Evolutionary conservation across 768 basidiomycete species (phyloP), one percentile per base, ranked within the genome.

Genomic region (Hypholoma fasciculare): DNA sequence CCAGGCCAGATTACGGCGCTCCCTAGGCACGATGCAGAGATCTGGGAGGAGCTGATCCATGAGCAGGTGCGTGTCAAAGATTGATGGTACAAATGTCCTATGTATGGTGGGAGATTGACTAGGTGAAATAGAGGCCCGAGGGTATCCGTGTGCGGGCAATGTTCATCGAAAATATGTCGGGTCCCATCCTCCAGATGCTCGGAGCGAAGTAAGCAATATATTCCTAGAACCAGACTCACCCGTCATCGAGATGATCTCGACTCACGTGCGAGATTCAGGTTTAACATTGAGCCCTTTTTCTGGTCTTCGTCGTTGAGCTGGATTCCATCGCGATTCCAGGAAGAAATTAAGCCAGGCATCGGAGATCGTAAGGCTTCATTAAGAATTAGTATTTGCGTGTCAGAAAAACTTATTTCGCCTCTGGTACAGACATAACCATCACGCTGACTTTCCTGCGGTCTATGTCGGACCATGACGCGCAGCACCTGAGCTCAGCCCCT

Each of bases 271-370:
- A 34, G 43, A 34, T 19, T 38, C 20, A 82, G 85, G 66, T 85
- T 79, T 62, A 75, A 78, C 40, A 79, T 87, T 46, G 86, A 87
- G 61, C 86, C 86, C 0, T 88, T 87, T 67, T 88, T 85, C 69
- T 88, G 83, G 67, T 85, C 85, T 0, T 86, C 86, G 0, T 83
- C 84, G 19, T 61, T 85, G 4, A 86, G 84, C 58, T 86, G 85
- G 85, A 89, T 88, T 59, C 87, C 87, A 1, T 83, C 84, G 1
- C 80, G 85, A 54, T 89, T 83, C 54, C 82, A 85, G 62, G 85
- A 86, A 61, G 81, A 77, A 48, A 58, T 77, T 0, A 36, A 67
- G 12, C 65, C 66, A 12, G 69, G 71, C 13, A 44, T 72, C 49
- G 79, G 83, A 62, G 86, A 87, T 69, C 85, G 84, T 87, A 62